Conservation (phyloP, 768 basidiomycete species). For the Neoboletus brunneissimus region DNA sequence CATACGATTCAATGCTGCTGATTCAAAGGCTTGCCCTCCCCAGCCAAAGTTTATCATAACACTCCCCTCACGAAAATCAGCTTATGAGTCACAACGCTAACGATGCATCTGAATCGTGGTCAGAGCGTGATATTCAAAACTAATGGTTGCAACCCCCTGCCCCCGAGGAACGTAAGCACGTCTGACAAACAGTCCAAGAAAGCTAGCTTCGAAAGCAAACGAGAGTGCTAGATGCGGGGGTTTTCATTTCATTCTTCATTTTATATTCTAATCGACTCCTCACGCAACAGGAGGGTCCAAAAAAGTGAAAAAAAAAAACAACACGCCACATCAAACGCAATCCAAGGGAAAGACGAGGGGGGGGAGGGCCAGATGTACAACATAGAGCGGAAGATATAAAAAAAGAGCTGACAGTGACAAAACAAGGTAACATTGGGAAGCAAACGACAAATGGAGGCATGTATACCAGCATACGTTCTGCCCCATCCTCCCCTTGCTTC, state of each 20-base stretch:
- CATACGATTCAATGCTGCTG: neutral
- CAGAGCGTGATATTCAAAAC: too few species aligned
- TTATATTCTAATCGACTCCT: constrained; percentile 21
- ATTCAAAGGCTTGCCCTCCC: too few species aligned
- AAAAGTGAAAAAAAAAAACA: constrained; percentile 3
- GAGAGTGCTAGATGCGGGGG: neutral
- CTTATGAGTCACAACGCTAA: neutral
- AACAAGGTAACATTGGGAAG: constrained; percentile 16
- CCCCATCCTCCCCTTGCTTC: neutral
- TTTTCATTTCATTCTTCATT: neutral
- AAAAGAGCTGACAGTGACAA: constrained; percentile 3
- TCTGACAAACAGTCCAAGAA: neutral
- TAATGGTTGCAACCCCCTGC: too few species aligned
- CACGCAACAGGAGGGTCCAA: constrained; percentile 25
- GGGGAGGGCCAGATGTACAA: constrained; percentile 11
- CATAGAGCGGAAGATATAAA: constrained; percentile 6
- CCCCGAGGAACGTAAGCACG: too few species aligned
- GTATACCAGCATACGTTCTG: constrained; percentile 11
- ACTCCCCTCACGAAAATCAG: neutral
- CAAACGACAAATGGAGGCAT: constrained; percentile 9
- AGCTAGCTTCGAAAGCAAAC: neutral
- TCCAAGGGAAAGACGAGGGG: constrained; percentile 12
- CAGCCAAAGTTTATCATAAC: neutral
- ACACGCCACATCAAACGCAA: constrained; percentile 10
- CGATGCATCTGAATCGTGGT: too few species aligned